phyloP scores from a whole-genome alignment of 768 basidiomycete genomes.

The Calocera cornea region DNA sequence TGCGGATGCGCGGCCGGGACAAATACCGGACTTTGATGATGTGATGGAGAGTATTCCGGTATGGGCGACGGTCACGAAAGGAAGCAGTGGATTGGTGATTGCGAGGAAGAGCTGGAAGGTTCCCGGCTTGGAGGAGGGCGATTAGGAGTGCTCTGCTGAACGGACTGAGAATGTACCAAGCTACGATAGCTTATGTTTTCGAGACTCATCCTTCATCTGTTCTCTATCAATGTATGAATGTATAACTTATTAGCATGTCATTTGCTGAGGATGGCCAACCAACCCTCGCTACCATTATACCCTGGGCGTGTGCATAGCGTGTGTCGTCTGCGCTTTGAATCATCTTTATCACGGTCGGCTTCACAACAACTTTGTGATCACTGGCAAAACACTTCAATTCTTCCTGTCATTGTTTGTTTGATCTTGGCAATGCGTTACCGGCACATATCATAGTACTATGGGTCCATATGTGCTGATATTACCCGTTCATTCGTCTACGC shows the following conservation, averaged over 20 bases:
- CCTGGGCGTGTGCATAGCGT: too few species aligned
- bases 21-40: background rate
- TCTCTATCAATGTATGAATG: background rate
- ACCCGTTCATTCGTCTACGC: background rate
- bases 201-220: background rate
- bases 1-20: background rate
- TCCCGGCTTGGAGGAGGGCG: background rate
- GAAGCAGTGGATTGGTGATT: background rate
- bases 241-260: too few species aligned
- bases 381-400: too few species aligned
- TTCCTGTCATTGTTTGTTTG: too few species aligned
- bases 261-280: too few species aligned
- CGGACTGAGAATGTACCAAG: background rate
- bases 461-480: too few species aligned
- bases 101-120: background rate
- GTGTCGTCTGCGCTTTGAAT: too few species aligned
- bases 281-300: too few species aligned
- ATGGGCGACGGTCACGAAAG: background rate
- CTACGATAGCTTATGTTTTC: background rate
- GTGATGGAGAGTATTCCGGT: slow-evolving; percentile 1
- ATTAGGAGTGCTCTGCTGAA: background rate
- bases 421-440: too few species aligned
- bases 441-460: too few species aligned
- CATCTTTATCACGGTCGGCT: too few species aligned
- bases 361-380: too few species aligned